phyloP scores from a whole-genome alignment of 495 filamentous ascomycete species.

The Entonaema liquescens region DNA sequence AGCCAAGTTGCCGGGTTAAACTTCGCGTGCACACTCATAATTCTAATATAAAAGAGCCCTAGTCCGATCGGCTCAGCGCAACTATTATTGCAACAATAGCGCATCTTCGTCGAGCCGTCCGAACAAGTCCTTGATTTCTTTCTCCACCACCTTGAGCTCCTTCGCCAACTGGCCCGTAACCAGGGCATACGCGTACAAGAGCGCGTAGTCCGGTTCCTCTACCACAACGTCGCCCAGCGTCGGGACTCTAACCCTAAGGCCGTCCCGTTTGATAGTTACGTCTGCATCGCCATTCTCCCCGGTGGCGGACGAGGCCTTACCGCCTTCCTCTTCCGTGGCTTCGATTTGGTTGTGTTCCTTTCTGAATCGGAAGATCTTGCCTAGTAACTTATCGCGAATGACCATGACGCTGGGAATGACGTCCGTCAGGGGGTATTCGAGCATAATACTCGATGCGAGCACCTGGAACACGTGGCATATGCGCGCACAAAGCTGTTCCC shows the following conservation, averaged over 20 bases:
- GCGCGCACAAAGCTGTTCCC: slow-evolving; percentile 78
- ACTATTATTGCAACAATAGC: slow-evolving; percentile 67
- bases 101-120: slow-evolving; percentile 79
- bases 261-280: slow-evolving; percentile 19
- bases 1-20: neutral
- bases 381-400: slow-evolving; percentile 83
- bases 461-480: slow-evolving; percentile 96
- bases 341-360: slow-evolving; percentile 62
- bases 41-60: neutral
- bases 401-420: slow-evolving; percentile 83
- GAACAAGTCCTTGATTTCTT: slow-evolving; percentile 75
- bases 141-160: slow-evolving; percentile 74
- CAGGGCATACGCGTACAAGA: slow-evolving; percentile 66
- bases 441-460: slow-evolving; percentile 88
- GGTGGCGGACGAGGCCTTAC: slow-evolving; percentile 15
- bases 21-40: neutral
- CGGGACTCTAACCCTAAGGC: slow-evolving; percentile 7
- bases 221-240: slow-evolving; percentile 44
- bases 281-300: slow-evolving; percentile 32
- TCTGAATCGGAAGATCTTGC: slow-evolving; percentile 86
- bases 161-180: slow-evolving; percentile 73
- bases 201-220: slow-evolving; percentile 61
- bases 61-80: neutral
- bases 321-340: slow-evolving; percentile 23
- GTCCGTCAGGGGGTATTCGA: slow-evolving; percentile 91